Evolutionary conservation across 805 yeast species (phyloP).

Genomic region (Kazachstania africana): DNA sequence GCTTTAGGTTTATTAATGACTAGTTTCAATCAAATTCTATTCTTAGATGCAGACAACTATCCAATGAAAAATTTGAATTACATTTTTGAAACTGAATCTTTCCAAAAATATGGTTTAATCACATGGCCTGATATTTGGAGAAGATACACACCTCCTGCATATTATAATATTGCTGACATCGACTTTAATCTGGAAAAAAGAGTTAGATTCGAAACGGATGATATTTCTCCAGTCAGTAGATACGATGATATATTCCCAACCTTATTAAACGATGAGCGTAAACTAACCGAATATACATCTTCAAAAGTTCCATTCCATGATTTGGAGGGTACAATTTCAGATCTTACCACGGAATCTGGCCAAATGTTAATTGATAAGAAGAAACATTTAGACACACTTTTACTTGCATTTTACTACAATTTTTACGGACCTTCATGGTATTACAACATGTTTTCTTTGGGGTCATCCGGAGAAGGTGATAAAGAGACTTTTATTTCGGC

Average conservation of each 20-base stretch:
- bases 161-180: constrained; percentile 57
- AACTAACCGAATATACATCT: not conserved
- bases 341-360: constrained; percentile 65
- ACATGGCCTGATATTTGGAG: constrained; percentile 88
- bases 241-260: constrained; percentile 11
- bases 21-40: constrained; percentile 56
- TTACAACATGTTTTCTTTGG: constrained; percentile 62
- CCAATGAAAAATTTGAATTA: constrained; percentile 56
- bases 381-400: constrained; percentile 43
- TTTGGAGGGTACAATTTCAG: constrained; percentile 52
- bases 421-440: constrained; percentile 57
- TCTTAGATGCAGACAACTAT: constrained; percentile 67
- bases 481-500: constrained; percentile 67
- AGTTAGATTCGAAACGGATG: constrained; percentile 27
- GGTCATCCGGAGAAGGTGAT: constrained; percentile 75
- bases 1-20: constrained; percentile 61
- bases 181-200: constrained; percentile 30
- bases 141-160: constrained; percentile 65
- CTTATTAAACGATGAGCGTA: constrained; percentile 19
- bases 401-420: constrained; percentile 55
- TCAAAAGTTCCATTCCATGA: constrained; percentile 35
- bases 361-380: constrained; percentile 53
- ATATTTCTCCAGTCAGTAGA: constrained; percentile 22
- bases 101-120: constrained; percentile 34
- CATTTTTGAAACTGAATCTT: constrained; percentile 44